Base-by-base conservation (phyloP, 345 rosid species). In the Toxicodendron radicans region DNA sequence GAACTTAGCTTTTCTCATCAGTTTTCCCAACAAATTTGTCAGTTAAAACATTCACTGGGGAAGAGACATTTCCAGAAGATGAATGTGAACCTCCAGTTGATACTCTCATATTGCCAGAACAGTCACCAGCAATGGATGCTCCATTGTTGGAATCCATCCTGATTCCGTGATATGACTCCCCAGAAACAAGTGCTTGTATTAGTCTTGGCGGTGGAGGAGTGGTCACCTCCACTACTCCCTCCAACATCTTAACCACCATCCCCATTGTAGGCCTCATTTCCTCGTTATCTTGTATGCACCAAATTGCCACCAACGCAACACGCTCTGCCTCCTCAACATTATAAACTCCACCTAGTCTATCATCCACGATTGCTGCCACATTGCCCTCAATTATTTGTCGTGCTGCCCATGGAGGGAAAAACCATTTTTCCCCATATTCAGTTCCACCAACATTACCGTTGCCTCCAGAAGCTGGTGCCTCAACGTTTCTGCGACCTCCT, bases 371-470 rank as follows among this genome's bases (percentile, higher is more conserved):
- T 57, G 78, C 83, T 0, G 75, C 86, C 35, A 87, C 82, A 51
- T 83, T 78, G 71, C 97, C 88, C 63, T 84, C 87, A 23, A 90
- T 86, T 38, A 93, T 87, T 68, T 84, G 87, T 17, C 83, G 88
- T 5, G 91, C 98, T 4, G 95, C 97, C 87, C 95, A 93, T 64
- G 97, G 98, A 45, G 98, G 97, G 83, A 91, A 90, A 81, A 93
- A 93, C 97, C 97, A 89, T 54, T 81, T 83, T 79, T 84, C 90
- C 2, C 78, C 82, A 0, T 66, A 66, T 41, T 76, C 80, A 11
- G 75, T 73, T 46, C 76, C 88, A 35, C 68, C 76, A 14, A 48
- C 64, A 69, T 69, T 79, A 4, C 20, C 75, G 16, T 70, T 63
- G 53, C 77, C 66, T 64, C 67, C 82, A 27, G 75, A 80, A 11